phyloP scores from a whole-genome alignment of 192 early-diverging fungal species.

The Backusella circina region DNA sequence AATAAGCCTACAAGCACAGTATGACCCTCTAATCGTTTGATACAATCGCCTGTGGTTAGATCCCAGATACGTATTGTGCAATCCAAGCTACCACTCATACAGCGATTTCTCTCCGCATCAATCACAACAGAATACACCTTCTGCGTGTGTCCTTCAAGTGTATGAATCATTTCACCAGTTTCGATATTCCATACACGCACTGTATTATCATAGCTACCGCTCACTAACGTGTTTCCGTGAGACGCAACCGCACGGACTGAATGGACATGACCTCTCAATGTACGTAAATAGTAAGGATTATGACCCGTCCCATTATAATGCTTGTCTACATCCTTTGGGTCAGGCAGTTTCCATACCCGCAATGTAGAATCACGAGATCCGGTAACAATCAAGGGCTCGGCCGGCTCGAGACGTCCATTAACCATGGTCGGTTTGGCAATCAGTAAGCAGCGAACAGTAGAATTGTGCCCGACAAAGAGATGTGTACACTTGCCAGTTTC shows the following conservation, averaged over 20 bases:
- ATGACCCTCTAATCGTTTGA: constrained; percentile 86
- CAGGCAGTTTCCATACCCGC: constrained; percentile 88
- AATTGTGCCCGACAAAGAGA: constrained; percentile 91
- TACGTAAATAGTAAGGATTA: constrained; percentile 84
- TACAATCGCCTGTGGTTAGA: constrained; percentile 72
- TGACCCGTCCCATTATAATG: constrained; percentile 12
- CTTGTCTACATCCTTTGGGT: constrained; percentile 31
- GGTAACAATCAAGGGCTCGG: constrained; percentile 85
- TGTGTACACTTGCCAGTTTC: constrained; percentile 87
- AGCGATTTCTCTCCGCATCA: constrained; percentile 74
- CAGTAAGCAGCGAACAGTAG: constrained; percentile 91
- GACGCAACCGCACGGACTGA: constrained; percentile 94
- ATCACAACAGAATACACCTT: constrained; percentile 97
- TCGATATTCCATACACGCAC: constrained; percentile 90
- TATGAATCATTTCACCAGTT: constrained; percentile 65
- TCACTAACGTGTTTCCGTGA: constrained; percentile 79
- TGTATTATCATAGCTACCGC: constrained; percentile 88
- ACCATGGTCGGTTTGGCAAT: constrained; percentile 74
- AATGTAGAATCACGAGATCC: constrained; percentile 94
- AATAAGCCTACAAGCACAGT: constrained; percentile 92
- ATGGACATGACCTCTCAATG: constrained; percentile 81
- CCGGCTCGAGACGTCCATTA: constrained; percentile 55
- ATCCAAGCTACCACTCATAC: constrained; percentile 95
- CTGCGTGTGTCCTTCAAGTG: constrained; percentile 82
- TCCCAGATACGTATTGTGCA: constrained; percentile 92